These are phyloP conservation scores for Scytalidium lignicola DNA, from an alignment of 2,329 filamentous ascomycete species.

Conservation along the genomic window DNA sequence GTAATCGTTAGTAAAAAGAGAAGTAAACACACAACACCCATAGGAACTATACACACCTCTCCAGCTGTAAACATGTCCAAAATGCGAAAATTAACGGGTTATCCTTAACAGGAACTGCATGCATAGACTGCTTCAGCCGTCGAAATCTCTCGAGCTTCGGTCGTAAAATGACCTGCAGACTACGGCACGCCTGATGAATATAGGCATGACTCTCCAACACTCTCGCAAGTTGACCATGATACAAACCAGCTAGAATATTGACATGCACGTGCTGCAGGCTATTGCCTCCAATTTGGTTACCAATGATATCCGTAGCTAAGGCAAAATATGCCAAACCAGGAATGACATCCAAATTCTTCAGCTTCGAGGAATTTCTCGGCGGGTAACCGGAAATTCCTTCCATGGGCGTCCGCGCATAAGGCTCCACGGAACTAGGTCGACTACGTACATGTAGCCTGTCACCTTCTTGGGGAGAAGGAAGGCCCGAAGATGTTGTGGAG, in stretches of 20 bases:
- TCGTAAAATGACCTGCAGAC: slow-evolving; percentile 68
- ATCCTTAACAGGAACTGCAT: slow-evolving; percentile 31
- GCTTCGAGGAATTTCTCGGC: slow-evolving; percentile 17
- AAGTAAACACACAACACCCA: too few species aligned
- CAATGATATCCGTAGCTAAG: slow-evolving; percentile 79
- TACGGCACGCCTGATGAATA: slow-evolving; percentile 51
- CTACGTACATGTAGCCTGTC: slow-evolving; percentile 33
- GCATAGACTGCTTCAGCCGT: slow-evolving; percentile 18
- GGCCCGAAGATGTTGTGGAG: slow-evolving; percentile 33
- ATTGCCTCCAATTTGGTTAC: slow-evolving; percentile 73
- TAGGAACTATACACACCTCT: slow-evolving; percentile 55
- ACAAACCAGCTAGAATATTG: slow-evolving; percentile 78
- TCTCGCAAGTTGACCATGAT: slow-evolving; percentile 80
- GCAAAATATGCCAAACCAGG: slow-evolving; percentile 89
- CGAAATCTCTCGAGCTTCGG: slow-evolving; percentile 40
- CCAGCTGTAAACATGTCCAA: slow-evolving; percentile 90
- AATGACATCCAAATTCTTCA: slow-evolving; percentile 74
- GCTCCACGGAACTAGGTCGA: slow-evolving; percentile 49
- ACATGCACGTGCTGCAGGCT: slow-evolving; percentile 82
- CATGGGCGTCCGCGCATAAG: neutral
- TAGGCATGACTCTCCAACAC: slow-evolving; percentile 77
- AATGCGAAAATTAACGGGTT: slow-evolving; percentile 73
- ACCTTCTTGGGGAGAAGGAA: slow-evolving; percentile 49
- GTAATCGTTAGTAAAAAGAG: slow-evolving; percentile 11
- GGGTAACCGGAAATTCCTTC: neutral